Conservation (phyloP, 805 yeast genomes). For the Yamadazyma sp. region DNA sequence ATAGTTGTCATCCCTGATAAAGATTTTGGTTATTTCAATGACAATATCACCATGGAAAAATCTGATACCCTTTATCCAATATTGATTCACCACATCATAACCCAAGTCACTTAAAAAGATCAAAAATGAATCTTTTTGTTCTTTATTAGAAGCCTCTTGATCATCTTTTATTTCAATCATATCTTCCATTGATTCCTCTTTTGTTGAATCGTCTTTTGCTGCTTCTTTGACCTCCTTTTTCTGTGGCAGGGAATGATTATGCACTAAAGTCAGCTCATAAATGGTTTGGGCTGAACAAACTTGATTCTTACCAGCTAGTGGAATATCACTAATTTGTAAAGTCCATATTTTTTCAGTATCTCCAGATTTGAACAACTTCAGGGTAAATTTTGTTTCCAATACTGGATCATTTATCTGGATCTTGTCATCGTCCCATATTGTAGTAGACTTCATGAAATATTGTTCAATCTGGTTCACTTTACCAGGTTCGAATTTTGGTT, state of each 20-base stretch:
- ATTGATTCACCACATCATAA: slow-evolving; percentile 60
- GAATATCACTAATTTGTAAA: slow-evolving; percentile 65
- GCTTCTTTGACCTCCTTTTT: slow-evolving; percentile 3
- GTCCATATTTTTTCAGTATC: slow-evolving; percentile 47
- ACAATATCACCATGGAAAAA: slow-evolving; percentile 60
- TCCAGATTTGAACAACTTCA: slow-evolving; percentile 24
- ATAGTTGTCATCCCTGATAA: slow-evolving; percentile 27
- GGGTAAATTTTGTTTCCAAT: slow-evolving; percentile 21
- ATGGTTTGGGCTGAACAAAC: slow-evolving; percentile 60
- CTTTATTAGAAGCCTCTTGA: not conserved
- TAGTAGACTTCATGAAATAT: slow-evolving; percentile 47
- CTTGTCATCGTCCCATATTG: slow-evolving; percentile 42
- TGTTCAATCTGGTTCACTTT: slow-evolving; percentile 58
- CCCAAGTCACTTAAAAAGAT: slow-evolving; percentile 62
- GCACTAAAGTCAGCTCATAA: slow-evolving; percentile 54
- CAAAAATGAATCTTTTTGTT: slow-evolving; percentile 33
- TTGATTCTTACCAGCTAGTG: slow-evolving; percentile 69
- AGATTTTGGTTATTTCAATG: slow-evolving; percentile 54
- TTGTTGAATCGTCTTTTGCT: slow-evolving; percentile 2
- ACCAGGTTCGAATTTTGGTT: slow-evolving; percentile 53
- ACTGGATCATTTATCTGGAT: slow-evolving; percentile 22
- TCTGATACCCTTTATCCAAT: slow-evolving; percentile 58
- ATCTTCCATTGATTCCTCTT: not conserved
- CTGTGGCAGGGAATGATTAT: slow-evolving; percentile 37
- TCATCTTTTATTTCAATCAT: slow-evolving; percentile 1